These are phyloP conservation scores for Paulownia fortunei DNA, from an alignment of 257 asterid species.

Conservation along the genomic window DNA sequence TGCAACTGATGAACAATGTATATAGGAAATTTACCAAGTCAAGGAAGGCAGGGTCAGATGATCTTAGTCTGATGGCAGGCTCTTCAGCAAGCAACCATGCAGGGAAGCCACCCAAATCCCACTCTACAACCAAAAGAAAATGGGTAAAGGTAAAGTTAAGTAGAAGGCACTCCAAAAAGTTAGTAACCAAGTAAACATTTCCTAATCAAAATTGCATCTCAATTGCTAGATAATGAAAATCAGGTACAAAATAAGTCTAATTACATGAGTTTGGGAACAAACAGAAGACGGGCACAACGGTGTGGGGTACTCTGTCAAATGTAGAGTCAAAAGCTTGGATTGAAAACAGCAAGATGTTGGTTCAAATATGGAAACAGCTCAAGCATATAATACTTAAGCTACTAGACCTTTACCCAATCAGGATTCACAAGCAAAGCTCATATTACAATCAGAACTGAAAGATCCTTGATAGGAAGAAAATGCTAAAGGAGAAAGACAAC, in stretches of 20 bases:
- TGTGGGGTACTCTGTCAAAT: neutral
- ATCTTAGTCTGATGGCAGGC: constrained; percentile 77
- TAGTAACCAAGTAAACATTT: constrained; percentile 4
- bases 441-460: neutral
- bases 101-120: constrained; percentile 99
- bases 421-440: neutral
- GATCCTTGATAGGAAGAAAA: neutral
- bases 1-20: constrained; percentile 11
- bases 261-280: neutral
- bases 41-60: constrained; percentile 85
- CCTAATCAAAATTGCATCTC: neutral
- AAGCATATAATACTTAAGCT: neutral
- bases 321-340: neutral
- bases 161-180: neutral
- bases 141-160: neutral
- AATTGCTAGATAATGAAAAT: neutral
- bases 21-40: constrained; percentile 54
- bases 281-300: neutral
- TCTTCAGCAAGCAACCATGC: constrained; percentile 91
- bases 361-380: neutral
- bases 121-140: constrained; percentile 60
- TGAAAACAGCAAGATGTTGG: neutral
- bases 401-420: neutral
- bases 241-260: neutral
- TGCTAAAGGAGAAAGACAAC: neutral